phyloP scores from a whole-genome alignment of 768 basidiomycete genomes.

The Mycena rosella region DNA sequence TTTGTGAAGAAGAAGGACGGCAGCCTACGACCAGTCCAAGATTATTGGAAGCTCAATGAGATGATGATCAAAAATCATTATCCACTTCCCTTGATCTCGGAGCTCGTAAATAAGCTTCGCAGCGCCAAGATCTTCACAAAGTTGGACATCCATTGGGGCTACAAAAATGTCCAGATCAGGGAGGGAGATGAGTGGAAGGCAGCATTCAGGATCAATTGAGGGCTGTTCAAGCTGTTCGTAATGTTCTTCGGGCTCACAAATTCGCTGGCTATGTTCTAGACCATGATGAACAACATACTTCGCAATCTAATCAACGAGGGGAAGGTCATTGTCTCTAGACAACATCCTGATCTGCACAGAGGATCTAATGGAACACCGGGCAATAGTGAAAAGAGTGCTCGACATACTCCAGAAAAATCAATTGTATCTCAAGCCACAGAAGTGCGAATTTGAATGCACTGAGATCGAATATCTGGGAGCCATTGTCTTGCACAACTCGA shows the following conservation, averaged over 20 bases:
- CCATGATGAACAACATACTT: conserved; percentile 31
- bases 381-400: conserved; percentile 34
- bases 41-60: conserved; percentile 52
- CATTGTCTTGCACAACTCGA: conserved; percentile 3
- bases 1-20: conserved; percentile 45
- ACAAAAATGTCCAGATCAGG: neutral
- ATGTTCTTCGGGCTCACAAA: neutral
- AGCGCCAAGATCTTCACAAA: neutral
- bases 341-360: conserved; percentile 48
- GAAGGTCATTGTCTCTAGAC: conserved; percentile 48
- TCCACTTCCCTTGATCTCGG: conserved; percentile 49
- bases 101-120: neutral
- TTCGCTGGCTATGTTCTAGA: neutral
- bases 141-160: conserved; percentile 1
- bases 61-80: conserved; percentile 51
- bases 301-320: conserved; percentile 40
- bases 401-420: conserved; percentile 3
- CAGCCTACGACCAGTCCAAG: conserved; percentile 43
- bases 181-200: conserved; percentile 8
- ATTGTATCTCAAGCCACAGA: conserved; percentile 21
- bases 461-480: conserved; percentile 36
- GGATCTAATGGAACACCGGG: conserved; percentile 37
- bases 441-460: conserved; percentile 23
- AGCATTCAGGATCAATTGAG: no score
- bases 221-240: neutral